phyloP scores from a whole-genome alignment of 2,329 filamentous ascomycete species.

The Peltaster fructicola region DNA sequence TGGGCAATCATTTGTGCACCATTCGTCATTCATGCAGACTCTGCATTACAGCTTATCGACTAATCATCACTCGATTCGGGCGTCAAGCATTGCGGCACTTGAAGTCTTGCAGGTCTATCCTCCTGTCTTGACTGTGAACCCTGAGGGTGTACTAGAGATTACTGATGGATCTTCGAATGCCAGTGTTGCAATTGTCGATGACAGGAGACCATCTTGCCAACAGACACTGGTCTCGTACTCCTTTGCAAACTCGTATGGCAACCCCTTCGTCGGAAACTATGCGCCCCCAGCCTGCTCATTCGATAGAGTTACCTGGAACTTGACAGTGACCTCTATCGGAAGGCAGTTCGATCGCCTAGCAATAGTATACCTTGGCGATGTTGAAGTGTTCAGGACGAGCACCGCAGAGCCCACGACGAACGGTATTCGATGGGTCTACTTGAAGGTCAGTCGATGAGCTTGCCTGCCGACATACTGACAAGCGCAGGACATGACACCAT shows the following conservation, averaged over 20 bases:
- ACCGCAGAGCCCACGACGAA: slow-evolving; percentile 58
- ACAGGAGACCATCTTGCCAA: slow-evolving; percentile 25
- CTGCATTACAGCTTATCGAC: too few relatives aligned
- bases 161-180: slow-evolving; percentile 17
- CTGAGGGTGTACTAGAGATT: slow-evolving; percentile 20
- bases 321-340: slow-evolving; percentile 54
- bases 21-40: too few relatives aligned
- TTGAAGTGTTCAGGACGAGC: slow-evolving; percentile 67
- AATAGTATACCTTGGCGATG: slow-evolving; percentile 57
- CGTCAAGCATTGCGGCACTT: too few relatives aligned
- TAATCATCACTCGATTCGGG: too few relatives aligned
- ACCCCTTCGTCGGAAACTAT: slow-evolving; percentile 55
- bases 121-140: slow-evolving; percentile 38
- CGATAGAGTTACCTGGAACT: slow-evolving; percentile 57
- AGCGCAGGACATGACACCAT: slow-evolving; percentile 50
- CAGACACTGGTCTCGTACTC: slow-evolving; percentile 50
- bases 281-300: slow-evolving; percentile 51
- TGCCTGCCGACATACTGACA: not conserved
- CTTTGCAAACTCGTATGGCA: slow-evolving; percentile 57
- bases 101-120: slow-evolving; percentile 53
- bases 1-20: too few relatives aligned
- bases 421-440: slow-evolving; percentile 59
- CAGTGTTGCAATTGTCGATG: slow-evolving; percentile 12
- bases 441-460: slow-evolving; percentile 30
- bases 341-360: slow-evolving; percentile 62